Base-by-base conservation (phyloP, 78 protist genomes). In the Cyanophora paradoxa region DNA sequence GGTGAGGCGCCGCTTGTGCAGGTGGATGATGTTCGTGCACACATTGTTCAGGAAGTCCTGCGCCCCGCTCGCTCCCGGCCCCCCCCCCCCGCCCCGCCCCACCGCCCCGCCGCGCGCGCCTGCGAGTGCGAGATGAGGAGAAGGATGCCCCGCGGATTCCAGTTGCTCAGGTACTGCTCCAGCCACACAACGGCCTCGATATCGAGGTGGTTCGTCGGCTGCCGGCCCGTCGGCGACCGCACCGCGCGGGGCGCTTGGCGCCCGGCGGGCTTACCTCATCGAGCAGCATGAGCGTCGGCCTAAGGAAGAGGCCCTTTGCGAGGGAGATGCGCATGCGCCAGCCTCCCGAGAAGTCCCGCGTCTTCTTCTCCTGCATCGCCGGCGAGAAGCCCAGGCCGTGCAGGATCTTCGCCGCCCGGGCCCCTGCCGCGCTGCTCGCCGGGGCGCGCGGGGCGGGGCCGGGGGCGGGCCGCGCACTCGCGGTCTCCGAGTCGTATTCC, bases 241-340 rank as follows among this genome's bases (percentile, higher is more conserved):
- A n/a, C n/a, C n/a, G n/a, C n/a, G n/a, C n/a, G n/a, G n/a, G n/a
- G n/a, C n/a, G n/a, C n/a, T n/a, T n/a, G n/a, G n/a, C n/a, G n/a
- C n/a, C n/a, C n/a, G n/a, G n/a, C n/a, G n/a, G n/a, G n/a, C n/a
- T n/a, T n/a, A n/a, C n/a, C n/a, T 82, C 81, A 52, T 74, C 81
- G 59, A 82, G 76, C 50, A 82, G 50, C 28, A 74, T 50, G 19
- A 84, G 57, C 44, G 39, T 34, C 41, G 88, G 88, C 44, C n/a
- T 36, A 28, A 58, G 1, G 56, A 76, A 89, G 13, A 89, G 77
- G 26, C 91, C 93, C 19, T 84, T 81, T 1, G 93, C 93, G 11
- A 92, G 77, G 31, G 95, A 58, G 41, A 92, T 84, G 36, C 95
- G 79, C 95, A 92, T 92, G 31, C 95, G 67, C 88, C 88, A 83